Evolutionary conservation across 148 eudicot genomes (phyloP).

Genomic region (Drosera capensis): DNA sequence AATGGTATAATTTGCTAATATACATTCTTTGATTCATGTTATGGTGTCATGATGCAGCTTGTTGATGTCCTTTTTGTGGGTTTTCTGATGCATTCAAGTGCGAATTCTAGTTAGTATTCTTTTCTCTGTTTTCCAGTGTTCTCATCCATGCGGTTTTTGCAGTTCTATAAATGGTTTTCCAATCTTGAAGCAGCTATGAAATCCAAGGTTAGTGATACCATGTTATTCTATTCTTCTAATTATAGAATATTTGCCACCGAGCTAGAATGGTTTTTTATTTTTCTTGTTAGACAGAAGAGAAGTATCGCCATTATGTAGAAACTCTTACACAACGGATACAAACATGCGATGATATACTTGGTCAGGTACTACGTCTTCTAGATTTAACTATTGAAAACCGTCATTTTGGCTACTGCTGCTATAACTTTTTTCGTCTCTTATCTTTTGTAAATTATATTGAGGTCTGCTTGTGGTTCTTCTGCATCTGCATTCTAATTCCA

Average conservation of each 20-base stretch:
- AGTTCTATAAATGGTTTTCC: constrained; percentile 96
- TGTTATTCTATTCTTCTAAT: background rate
- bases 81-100: no score
- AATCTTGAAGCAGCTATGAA: constrained; percentile 99
- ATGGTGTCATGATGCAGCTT: no score
- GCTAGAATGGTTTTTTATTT: constrained; percentile 10
- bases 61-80: no score
- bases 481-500: no score
- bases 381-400: no score
- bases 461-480: no score
- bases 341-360: constrained; percentile 78
- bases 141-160: constrained; percentile 10
- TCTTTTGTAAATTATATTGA: background rate
- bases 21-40: no score
- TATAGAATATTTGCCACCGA: background rate
- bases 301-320: constrained; percentile 86
- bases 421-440: background rate
- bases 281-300: constrained; percentile 98
- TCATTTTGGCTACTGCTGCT: no score
- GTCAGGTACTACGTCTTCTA: constrained; percentile 40
- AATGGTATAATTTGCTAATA: no score
- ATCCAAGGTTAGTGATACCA: constrained; percentile 60
- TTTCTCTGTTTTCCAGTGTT: background rate
- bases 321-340: constrained; percentile 72
- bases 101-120: background rate